These are phyloP conservation scores for Handroanthus guayacan DNA, from an alignment of 257 asterid species.

Conservation along the genomic window DNA sequence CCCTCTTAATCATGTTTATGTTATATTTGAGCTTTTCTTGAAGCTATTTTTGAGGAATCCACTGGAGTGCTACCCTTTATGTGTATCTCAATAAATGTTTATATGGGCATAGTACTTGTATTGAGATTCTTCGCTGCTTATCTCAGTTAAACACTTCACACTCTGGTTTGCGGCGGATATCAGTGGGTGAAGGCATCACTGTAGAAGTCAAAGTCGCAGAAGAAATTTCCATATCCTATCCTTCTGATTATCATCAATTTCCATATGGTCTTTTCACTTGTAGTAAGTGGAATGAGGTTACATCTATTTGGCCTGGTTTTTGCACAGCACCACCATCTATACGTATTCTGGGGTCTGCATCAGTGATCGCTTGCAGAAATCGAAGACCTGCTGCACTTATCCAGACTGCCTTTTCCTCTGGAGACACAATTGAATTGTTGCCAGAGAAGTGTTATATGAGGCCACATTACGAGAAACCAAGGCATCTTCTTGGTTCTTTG, in stretches of 20 bases:
- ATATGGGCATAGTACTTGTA: neutral
- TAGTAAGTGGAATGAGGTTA: conserved; percentile 32
- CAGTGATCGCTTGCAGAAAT: conserved; percentile 62
- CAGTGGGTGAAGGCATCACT: conserved; percentile 78
- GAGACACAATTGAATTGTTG: conserved; percentile 53
- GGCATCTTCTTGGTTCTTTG: conserved; percentile 44
- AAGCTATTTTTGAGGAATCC: too few relatives aligned
- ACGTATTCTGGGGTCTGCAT: conserved; percentile 62
- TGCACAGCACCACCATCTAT: conserved; percentile 63
- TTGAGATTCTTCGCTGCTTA: neutral
- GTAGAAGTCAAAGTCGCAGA: conserved; percentile 73
- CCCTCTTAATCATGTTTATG: too few relatives aligned
- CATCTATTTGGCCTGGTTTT: conserved; percentile 46
- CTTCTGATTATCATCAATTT: conserved; percentile 41
- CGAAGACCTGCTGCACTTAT: conserved; percentile 56
- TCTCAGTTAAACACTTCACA: conserved; percentile 61
- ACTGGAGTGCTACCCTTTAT: too few relatives aligned
- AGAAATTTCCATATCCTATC: conserved; percentile 59
- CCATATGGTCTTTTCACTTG: conserved; percentile 41
- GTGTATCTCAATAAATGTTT: too few relatives aligned
- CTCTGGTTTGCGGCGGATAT: conserved; percentile 65
- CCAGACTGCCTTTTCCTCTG: conserved; percentile 46
- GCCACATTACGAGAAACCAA: conserved; percentile 45
- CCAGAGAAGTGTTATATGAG: conserved; percentile 63
- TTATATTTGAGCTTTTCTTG: too few relatives aligned